Evolutionary conservation across 1,284 basidiomycete species (phyloP).

Genomic region (Ustilago xerochloae): DNA sequence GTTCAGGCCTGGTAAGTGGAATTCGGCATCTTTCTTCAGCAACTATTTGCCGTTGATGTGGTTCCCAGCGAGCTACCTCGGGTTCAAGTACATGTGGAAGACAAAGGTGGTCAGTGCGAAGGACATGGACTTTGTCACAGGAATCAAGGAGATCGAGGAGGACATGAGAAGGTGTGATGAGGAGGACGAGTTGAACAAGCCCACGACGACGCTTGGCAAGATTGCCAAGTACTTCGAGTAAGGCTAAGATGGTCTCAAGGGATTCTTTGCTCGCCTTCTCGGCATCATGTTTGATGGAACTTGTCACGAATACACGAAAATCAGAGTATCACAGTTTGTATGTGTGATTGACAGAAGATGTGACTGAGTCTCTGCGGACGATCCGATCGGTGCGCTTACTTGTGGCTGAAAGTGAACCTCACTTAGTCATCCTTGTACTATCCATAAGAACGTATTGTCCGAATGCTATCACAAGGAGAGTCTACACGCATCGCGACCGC

Average conservation of each 20-base stretch:
- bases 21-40: slow-evolving; percentile 75
- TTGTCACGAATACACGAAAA: too few relatives aligned
- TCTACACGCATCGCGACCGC: too few relatives aligned
- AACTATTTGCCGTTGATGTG: slow-evolving; percentile 80
- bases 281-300: background rate
- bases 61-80: slow-evolving; percentile 80
- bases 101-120: slow-evolving; percentile 63
- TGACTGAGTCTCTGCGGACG: too few relatives aligned
- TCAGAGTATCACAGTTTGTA: too few relatives aligned
- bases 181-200: slow-evolving; percentile 17
- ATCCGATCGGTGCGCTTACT: too few relatives aligned
- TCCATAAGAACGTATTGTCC: too few relatives aligned
- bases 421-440: too few relatives aligned
- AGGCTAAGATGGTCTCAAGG: too few relatives aligned
- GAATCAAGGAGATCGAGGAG: slow-evolving; percentile 64
- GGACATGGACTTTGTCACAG: slow-evolving; percentile 73
- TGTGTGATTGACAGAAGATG: too few relatives aligned
- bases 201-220: slow-evolving; percentile 13
- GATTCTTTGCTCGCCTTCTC: background rate
- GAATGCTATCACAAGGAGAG: too few relatives aligned
- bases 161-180: slow-evolving; percentile 27
- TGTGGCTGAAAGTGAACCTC: too few relatives aligned
- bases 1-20: slow-evolving; percentile 58
- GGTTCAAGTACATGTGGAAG: slow-evolving; percentile 71
- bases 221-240: slow-evolving; percentile 21